These are phyloP conservation scores for Bacidia rubella DNA, from an alignment of 495 filamentous ascomycete genomes.

Conservation along the genomic window DNA sequence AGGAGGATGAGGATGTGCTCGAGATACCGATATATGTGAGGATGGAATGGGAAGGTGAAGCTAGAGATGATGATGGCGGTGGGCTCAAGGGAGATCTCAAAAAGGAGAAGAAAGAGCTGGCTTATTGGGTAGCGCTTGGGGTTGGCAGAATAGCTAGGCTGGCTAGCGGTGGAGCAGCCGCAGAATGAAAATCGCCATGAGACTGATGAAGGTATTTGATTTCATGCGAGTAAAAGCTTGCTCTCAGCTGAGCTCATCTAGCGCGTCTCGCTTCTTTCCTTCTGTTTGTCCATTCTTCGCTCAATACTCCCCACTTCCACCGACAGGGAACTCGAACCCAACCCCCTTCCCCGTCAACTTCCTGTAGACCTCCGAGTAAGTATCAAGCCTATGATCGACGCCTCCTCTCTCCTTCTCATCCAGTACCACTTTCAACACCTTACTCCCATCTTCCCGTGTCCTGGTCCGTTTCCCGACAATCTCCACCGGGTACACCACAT, in stretches of 20 bases:
- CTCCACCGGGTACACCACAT: conserved; percentile 98
- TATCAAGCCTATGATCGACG: conserved; percentile 97
- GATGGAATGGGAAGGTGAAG: conserved; percentile 81
- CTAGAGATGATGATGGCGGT: conserved; percentile 49
- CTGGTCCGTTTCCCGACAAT: conserved; percentile 96
- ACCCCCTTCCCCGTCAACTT: conserved; percentile 87
- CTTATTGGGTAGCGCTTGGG: conserved; percentile 90
- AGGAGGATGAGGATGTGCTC: conserved; percentile 74
- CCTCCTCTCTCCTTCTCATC: conserved; percentile 99
- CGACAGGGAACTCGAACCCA: conserved; percentile 93
- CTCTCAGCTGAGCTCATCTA: neutral
- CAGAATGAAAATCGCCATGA: neutral
- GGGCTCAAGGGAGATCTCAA: conserved; percentile 28
- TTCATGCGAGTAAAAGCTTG: too few relatives aligned
- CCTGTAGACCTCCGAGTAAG: conserved; percentile 97
- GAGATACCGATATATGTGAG: conserved; percentile 92
- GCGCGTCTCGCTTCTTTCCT: neutral
- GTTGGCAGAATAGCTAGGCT: conserved; percentile 54
- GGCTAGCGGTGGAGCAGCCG: neutral
- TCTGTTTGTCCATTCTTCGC: neutral
- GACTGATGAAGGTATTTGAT: neutral
- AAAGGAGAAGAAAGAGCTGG: conserved; percentile 60
- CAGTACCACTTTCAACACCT: conserved; percentile 93
- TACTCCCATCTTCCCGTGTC: conserved; percentile 94
- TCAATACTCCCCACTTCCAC: conserved; percentile 66